Conservation (phyloP, 495 filamentous ascomycete genomes). For the Bathelium albidoporum region DNA sequence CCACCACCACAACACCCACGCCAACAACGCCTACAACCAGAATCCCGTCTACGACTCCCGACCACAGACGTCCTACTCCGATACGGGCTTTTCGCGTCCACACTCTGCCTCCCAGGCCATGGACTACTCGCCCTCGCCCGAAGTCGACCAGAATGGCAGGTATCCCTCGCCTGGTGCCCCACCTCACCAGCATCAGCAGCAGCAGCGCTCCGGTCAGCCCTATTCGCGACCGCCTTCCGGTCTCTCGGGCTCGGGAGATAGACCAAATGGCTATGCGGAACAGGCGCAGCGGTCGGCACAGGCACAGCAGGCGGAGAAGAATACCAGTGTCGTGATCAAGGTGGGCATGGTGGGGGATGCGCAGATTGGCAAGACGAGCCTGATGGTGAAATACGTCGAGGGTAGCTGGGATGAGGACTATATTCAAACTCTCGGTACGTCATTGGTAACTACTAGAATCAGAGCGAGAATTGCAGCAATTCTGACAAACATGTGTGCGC, state of each 20-base stretch:
- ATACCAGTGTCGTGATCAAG: constrained; percentile 94
- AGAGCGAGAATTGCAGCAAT: not conserved
- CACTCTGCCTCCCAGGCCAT: constrained; percentile 19
- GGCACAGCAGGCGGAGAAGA: constrained; percentile 38
- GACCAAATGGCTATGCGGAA: constrained; percentile 23
- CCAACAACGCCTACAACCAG: constrained; percentile 16
- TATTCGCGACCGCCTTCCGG: constrained; percentile 19
- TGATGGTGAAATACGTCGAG: constrained; percentile 99
- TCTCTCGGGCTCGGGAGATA: constrained; percentile 9
- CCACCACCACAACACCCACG: too few relatives aligned
- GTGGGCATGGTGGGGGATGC: constrained; percentile 99
- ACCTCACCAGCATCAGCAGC: too few relatives aligned
- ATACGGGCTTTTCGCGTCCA: constrained; percentile 30
- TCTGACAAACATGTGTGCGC: not conserved
- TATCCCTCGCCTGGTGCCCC: constrained; percentile 15
- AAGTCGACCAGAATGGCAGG: constrained; percentile 9
- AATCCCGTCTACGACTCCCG: constrained; percentile 19
- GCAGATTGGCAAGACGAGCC: constrained; percentile 95
- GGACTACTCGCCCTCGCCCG: constrained; percentile 12
- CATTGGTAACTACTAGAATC: constrained; percentile 9
- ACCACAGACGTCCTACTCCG: constrained; percentile 35
- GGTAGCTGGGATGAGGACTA: constrained; percentile 99
- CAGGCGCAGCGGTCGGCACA: constrained; percentile 22
- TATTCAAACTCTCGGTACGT: constrained; percentile 86
- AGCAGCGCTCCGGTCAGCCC: constrained; percentile 19